Evolutionary conservation across 805 yeast species (phyloP), one percentile per base, ranked within the genome.

Genomic region (Saturnispora saitoi): DNA sequence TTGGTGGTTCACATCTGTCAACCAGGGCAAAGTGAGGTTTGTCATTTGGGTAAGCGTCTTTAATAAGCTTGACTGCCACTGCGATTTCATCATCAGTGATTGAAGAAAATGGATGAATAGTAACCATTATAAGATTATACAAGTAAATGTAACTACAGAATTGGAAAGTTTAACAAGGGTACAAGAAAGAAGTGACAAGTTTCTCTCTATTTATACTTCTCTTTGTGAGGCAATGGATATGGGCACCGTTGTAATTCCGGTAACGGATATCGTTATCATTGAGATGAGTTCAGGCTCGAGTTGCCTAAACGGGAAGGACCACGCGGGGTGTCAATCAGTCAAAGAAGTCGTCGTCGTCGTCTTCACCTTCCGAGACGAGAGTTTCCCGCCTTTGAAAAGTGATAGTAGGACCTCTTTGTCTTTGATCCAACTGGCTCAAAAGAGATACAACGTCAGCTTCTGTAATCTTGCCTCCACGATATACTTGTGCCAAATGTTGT

Each of bases 361-460:
- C 64, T 10, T 55, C 63, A 37, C 54, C 56, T n/a, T 48, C 48
- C 7, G 50, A 44, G 19, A 60, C 62, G 41, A 65, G 56, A 56
- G 86, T 70, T 54, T 76, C 70, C 56, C 76, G 75, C 24, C 82
- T 86, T 51, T 87, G 84, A 66, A 80, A 81, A 17, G 84, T 76
- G 38, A 76, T 78, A 39, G 73, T 74, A n/a, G 69, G 66, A 58
- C 75, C 75, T 60, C 78, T 76, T 48, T 80, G 79, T 58, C 85
- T 88, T 52, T 82, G 75, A 6, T 95, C 82, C 31, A 91, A 72
- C 51, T 90, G 89, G 62, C 88, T 89, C 54, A 91, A 71, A 44
- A 93, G 78, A 55, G 80, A 82, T 29, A 89, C 95, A 47, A 91
- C 76, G 54, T 89, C 96, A 31, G 76, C 73, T 62, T 93, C 98